These are phyloP conservation scores for Cercospora sp. DNA, from an alignment of 2,329 filamentous ascomycete genomes.

Conservation along the genomic window DNA sequence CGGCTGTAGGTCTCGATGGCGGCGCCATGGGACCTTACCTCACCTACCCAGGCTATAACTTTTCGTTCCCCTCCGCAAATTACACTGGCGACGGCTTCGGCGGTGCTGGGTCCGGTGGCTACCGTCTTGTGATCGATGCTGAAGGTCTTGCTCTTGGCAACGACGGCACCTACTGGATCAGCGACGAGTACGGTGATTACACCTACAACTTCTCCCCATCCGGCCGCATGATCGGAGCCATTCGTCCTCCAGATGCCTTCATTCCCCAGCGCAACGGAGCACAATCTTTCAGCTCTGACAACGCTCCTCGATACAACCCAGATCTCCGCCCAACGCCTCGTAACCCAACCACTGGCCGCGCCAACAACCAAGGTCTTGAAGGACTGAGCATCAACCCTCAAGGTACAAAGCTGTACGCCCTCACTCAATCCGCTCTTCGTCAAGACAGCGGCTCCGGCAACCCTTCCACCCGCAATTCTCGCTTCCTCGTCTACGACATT, in stretches of 20 bases:
- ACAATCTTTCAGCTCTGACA: constrained; percentile 63
- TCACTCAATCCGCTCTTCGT: constrained; percentile 65
- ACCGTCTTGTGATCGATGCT: constrained; percentile 61
- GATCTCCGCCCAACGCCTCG: constrained; percentile 53
- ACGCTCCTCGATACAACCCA: constrained; percentile 61
- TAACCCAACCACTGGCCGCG: constrained; percentile 62
- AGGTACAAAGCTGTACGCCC: constrained; percentile 63
- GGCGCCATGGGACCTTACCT: constrained; percentile 54
- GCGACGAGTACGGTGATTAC: constrained; percentile 66
- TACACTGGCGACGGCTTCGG: constrained; percentile 70
- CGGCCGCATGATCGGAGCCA: constrained; percentile 63
- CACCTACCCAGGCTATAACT: constrained; percentile 57
- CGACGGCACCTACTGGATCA: constrained; percentile 67
- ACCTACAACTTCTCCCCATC: constrained; percentile 63
- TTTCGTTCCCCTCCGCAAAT: constrained; percentile 61
- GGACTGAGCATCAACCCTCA: constrained; percentile 64
- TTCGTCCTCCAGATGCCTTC: constrained; percentile 64
- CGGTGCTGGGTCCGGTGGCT: constrained; percentile 59
- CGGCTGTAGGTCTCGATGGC: constrained; percentile 65
- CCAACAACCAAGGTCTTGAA: constrained; percentile 77
- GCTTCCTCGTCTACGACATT: constrained; percentile 66
- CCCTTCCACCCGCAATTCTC: constrained; percentile 57
- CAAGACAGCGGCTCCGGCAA: constrained; percentile 62
- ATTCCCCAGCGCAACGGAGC: constrained; percentile 64
- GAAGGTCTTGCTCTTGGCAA: constrained; percentile 65